A percentile compares a stretch with the other conserved stretches of the same genome.
Conservation (phyloP, 306 rosid species). For the Medicago ruthenica region DNA sequence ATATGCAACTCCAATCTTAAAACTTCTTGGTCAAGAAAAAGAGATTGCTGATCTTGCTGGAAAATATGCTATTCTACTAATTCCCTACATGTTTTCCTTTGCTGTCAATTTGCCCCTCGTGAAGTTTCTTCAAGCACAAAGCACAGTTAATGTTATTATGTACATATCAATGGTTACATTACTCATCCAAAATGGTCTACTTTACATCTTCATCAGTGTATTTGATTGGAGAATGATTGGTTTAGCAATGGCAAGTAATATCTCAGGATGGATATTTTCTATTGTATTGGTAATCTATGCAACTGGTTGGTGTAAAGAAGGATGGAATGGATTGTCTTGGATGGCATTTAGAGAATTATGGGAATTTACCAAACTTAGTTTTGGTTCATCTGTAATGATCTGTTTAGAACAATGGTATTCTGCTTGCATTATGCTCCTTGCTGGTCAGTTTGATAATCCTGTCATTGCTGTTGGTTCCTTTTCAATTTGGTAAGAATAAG, state of each 20-base stretch:
- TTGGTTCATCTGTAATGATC: constrained; percentile 54
- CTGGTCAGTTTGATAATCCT: constrained; percentile 52
- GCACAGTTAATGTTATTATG: constrained; percentile 28
- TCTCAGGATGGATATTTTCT: constrained; percentile 8
- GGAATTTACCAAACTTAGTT: constrained; percentile 48
- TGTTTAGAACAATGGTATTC: constrained; percentile 64
- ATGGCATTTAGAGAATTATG: too few species aligned
- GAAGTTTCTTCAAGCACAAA: too few species aligned
- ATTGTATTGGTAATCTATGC: too few species aligned
- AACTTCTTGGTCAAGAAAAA: too few species aligned
- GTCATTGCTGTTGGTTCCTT: constrained; percentile 60
- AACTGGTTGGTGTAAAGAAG: too few species aligned
- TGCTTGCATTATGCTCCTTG: constrained; percentile 46
- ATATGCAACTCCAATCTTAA: too few species aligned
- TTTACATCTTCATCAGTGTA: constrained; percentile 56
- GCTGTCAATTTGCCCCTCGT: too few species aligned
- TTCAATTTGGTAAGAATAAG: constrained; percentile 57
- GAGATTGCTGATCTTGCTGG: too few species aligned
- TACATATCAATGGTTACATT: constrained; percentile 55
- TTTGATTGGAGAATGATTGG: constrained; percentile 63
- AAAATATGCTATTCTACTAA: too few species aligned
- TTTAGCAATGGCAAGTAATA: constrained; percentile 64
- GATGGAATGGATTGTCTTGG: too few species aligned
- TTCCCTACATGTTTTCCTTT: too few species aligned
- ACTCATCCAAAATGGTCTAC: constrained; percentile 48